phyloP scores from a whole-genome alignment of 164 flowering plant species.

The Berberis thunbergii region DNA sequence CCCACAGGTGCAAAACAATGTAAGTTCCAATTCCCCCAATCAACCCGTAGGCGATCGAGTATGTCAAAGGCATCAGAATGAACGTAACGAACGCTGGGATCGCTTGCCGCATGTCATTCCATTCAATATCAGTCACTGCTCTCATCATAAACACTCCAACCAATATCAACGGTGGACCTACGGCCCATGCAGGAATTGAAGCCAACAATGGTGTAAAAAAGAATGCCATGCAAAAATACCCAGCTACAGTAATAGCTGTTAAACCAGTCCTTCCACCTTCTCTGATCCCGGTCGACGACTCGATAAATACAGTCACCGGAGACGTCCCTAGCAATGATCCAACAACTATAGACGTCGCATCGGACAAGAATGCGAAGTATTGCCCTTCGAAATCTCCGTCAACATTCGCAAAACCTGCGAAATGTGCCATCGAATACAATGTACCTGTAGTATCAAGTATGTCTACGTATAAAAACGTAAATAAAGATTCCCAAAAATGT shows the following conservation, averaged over 20 bases:
- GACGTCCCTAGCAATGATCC: constrained; percentile 89
- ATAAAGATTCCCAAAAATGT: constrained; percentile 71
- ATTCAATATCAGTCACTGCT: constrained; percentile 76
- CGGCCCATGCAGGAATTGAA: constrained; percentile 94
- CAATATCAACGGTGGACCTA: constrained; percentile 81
- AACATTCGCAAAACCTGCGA: constrained; percentile 57
- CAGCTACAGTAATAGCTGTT: constrained; percentile 73
- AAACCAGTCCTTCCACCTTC: constrained; percentile 92
- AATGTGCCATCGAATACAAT: constrained; percentile 77
- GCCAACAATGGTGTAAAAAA: constrained; percentile 88
- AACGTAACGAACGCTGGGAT: constrained; percentile 81
- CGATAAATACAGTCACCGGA: constrained; percentile 77
- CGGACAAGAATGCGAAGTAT: constrained; percentile 91
- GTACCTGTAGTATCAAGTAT: constrained; percentile 83
- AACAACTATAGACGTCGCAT: constrained; percentile 65
- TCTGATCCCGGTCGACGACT: constrained; percentile 83
- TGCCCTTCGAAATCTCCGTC: constrained; percentile 83
- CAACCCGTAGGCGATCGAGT: constrained; percentile 80
- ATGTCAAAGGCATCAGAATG: constrained; percentile 76
- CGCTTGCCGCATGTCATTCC: constrained; percentile 78
- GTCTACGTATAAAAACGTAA: constrained; percentile 81
- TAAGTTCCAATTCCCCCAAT: constrained; percentile 82
- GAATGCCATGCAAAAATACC: constrained; percentile 56
- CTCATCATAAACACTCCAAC: constrained; percentile 96
- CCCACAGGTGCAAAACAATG: constrained; percentile 54